Conservation (phyloP, 2,329 filamentous ascomycete species). For the Cercospora zeina region DNA sequence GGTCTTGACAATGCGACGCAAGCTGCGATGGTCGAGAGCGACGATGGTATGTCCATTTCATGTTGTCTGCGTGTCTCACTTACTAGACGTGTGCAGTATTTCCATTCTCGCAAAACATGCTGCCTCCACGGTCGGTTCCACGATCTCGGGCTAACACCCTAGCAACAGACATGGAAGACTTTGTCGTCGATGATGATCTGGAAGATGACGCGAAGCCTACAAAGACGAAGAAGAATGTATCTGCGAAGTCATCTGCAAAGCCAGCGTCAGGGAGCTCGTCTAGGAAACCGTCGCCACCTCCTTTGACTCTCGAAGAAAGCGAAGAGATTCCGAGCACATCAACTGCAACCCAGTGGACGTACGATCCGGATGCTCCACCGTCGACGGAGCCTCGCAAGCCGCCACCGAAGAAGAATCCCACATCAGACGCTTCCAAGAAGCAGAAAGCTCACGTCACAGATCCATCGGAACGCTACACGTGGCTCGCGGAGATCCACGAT, state of each 20-base stretch:
- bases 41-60: constrained; percentile 54
- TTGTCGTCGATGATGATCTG: constrained; percentile 83
- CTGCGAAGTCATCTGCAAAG: constrained; percentile 55
- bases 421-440: constrained; percentile 41
- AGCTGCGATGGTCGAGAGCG: constrained; percentile 56
- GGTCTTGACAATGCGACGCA: constrained; percentile 59
- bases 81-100: constrained; percentile 29
- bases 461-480: constrained; percentile 82
- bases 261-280: constrained; percentile 29
- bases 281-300: constrained; percentile 51
- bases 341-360: constrained; percentile 80
- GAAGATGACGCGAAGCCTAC: constrained; percentile 66
- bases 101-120: constrained; percentile 16
- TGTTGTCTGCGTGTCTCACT: constrained; percentile 18
- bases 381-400: constrained; percentile 52
- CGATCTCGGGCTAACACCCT: constrained; percentile 23
- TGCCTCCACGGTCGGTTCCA: neutral
- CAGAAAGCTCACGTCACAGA: constrained; percentile 76
- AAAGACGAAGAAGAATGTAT: constrained; percentile 57
- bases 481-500: constrained; percentile 83
- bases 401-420: constrained; percentile 38
- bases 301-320: constrained; percentile 48
- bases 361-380: constrained; percentile 61
- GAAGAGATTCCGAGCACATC: constrained; percentile 59
- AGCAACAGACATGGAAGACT: constrained; percentile 71